Conservation (phyloP, 2,329 filamentous ascomycete genomes). For the Alternaria infectoria region DNA sequence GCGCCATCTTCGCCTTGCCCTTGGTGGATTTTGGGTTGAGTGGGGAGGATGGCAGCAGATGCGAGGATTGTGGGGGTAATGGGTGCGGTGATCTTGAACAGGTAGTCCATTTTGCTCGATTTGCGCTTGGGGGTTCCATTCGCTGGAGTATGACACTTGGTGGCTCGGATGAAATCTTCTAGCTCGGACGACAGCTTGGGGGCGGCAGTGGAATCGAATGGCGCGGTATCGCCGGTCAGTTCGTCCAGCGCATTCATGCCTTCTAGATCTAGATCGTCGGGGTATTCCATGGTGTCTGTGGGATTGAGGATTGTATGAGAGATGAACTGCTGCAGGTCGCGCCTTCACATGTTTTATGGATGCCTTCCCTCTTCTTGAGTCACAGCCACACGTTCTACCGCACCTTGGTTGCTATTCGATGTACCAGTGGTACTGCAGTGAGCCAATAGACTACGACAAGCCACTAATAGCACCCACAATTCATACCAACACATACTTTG, state of each 20-base stretch:
- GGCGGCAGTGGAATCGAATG: background rate
- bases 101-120: background rate
- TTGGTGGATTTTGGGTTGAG: background rate
- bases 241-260: background rate
- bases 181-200: background rate
- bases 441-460: background rate
- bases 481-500: background rate
- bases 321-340: background rate
- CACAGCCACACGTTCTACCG: background rate
- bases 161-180: background rate
- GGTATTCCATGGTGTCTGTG: background rate
- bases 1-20: background rate
- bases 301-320: background rate
- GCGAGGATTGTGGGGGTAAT: background rate
- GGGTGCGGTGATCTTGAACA: background rate
- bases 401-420: background rate
- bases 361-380: background rate
- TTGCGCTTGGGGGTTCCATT: background rate
- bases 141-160: background rate
- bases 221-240: background rate
- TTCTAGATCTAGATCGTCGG: background rate
- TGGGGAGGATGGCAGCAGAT: background rate
- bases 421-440: background rate
- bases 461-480: background rate
- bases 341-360: background rate